These are phyloP conservation scores for Podaxis sp. DNA, from an alignment of 768 basidiomycete species.

Conservation along the genomic window DNA sequence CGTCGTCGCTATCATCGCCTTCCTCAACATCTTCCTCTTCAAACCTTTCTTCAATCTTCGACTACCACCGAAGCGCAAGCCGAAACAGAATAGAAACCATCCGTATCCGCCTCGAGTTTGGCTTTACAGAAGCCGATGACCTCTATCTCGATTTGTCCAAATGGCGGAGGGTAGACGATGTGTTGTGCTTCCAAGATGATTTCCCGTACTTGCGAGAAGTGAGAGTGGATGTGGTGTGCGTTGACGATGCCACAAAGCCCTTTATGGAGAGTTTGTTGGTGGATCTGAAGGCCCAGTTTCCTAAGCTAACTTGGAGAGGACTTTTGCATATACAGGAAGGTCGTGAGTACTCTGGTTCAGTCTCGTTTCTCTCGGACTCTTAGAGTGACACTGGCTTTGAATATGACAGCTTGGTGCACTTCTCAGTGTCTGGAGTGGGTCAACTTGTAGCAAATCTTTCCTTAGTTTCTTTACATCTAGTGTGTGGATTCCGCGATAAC, in stretches of 20 bases:
- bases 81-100: neutral
- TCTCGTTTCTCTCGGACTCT: neutral
- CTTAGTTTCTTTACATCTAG: neutral
- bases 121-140: slow-evolving; percentile 2
- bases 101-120: slow-evolving; percentile 3
- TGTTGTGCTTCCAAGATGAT: neutral
- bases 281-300: slow-evolving; percentile 3
- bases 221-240: neutral
- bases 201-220: neutral
- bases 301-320: neutral
- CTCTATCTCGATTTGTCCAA: neutral
- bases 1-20: neutral
- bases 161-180: slow-evolving; percentile 3
- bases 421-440: neutral
- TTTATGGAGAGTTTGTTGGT: neutral
- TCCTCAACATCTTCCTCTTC: neutral
- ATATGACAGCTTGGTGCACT: neutral
- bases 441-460: neutral
- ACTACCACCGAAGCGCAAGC: neutral
- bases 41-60: neutral
- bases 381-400: neutral
- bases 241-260: neutral
- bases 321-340: neutral
- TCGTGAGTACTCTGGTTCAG: neutral
- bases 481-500: neutral